Evolutionary conservation across 164 flowering plant genomes (phyloP), one percentile per base, ranked within the genome.

Genomic region (Litsea cubeba): DNA sequence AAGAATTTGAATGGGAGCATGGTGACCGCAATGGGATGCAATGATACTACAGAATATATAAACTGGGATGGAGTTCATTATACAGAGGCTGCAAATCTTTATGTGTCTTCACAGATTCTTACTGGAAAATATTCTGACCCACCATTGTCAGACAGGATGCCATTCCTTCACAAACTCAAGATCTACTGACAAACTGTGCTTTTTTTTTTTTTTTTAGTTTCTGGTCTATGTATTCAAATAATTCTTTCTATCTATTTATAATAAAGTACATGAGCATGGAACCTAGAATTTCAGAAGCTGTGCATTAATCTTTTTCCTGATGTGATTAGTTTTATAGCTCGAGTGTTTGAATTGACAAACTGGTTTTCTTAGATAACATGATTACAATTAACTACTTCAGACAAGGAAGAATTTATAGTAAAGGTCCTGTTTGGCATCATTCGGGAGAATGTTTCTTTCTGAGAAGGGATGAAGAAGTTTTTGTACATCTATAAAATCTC

Each of bases 51-150:
- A 22, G 92, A 88, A 70, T 86, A 92, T 78, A 81, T 94, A 49
- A 91, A 79, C 49, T 92, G 97, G 97, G 98, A 92, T 79, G 98
- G 98, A 35, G 88, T 84, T 66, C 97, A 94, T 80, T 92, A 90
- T 77, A 92, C 93, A 2, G 97, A 94, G 68, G 93, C 96, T 72
- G 95, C 97, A 75, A 94, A 94, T 77, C 83, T 74, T 68, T 75
- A 81, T 78, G 86, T 94, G 12, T 76, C 92, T 4, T 76, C 91
- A 18, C 92, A 89, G 78, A 89, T 94, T 76, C 86, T 92, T 17
- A 84, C 93, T 0, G 97, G 98, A 74, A 88, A 88, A 71, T 94
- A 85, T 76, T 83, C 96, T 17, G 90, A 92, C 62, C 93, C 95
- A 22, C 85, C 89, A 14, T 88, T 87, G 71, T 73, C 89, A 6